These are phyloP conservation scores for Schrenkiella parvula DNA, from an alignment of 345 rosid species.

Conservation along the genomic window DNA sequence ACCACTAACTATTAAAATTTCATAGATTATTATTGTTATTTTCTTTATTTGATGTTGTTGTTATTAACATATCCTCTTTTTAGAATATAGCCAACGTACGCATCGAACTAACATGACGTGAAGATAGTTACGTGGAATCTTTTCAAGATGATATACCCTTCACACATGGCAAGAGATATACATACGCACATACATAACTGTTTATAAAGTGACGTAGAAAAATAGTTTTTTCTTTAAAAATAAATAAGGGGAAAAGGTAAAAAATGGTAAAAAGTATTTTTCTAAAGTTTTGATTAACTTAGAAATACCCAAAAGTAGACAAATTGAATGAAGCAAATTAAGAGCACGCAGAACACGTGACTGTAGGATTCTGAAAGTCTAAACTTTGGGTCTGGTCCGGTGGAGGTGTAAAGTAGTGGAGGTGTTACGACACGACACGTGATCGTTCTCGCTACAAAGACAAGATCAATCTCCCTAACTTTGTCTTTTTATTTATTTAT, in stretches of 20 bases:
- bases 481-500: not conserved
- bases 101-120: slow-evolving; percentile 1
- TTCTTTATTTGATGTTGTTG: not conserved
- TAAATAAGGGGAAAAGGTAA: not conserved
- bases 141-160: slow-evolving; percentile 5
- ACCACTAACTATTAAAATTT: not conserved
- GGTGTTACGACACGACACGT: slow-evolving; percentile 30
- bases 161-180: not conserved
- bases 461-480: slow-evolving; percentile 18
- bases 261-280: not conserved
- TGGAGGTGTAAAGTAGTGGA: slow-evolving; percentile 31
- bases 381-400: slow-evolving; percentile 17
- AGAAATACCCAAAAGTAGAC: not conserved
- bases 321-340: not conserved
- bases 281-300: not conserved
- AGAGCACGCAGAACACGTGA: slow-evolving; percentile 16
- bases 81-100: slow-evolving; percentile 15
- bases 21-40: not conserved
- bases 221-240: too few relatives aligned
- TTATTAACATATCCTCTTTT: not conserved
- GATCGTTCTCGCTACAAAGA: slow-evolving; percentile 14
- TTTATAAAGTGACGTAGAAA: not conserved
- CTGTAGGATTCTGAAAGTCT: not conserved
- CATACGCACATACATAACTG: not conserved
- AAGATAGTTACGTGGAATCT: slow-evolving; percentile 18